Percentiles rank a stretch among this genome's conserved stretches.
phyloP scores from a whole-genome alignment of 495 filamentous ascomycete genomes.

The Hypoxylon fuscum region DNA sequence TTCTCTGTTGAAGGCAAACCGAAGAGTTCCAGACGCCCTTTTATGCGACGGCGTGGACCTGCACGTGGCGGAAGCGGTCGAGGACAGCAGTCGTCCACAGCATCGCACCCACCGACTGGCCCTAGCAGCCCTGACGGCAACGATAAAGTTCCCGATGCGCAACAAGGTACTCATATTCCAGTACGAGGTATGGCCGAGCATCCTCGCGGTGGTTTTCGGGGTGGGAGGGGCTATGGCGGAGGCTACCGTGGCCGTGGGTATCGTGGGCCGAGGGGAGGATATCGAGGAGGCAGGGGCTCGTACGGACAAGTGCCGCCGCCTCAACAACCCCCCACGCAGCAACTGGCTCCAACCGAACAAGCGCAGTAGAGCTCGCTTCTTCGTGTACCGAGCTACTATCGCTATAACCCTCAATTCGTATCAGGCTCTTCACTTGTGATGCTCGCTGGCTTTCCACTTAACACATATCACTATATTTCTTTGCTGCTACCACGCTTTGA shows the following conservation, averaged over 20 bases:
- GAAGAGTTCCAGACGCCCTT: conserved; percentile 43
- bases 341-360: conserved; percentile 27
- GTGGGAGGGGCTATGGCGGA: conserved; percentile 40
- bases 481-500: neutral
- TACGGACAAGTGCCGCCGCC: conserved; percentile 7
- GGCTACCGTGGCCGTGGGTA: conserved; percentile 35
- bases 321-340: conserved; percentile 6
- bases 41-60: conserved; percentile 40
- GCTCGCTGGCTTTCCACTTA: neutral
- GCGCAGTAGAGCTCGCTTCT: conserved; percentile 28
- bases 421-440: neutral
- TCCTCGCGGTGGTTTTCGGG: conserved; percentile 35
- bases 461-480: neutral
- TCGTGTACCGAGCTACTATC: conserved; percentile 4
- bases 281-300: conserved; percentile 35
- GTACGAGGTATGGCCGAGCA: conserved; percentile 2
- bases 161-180: neutral
- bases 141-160: conserved; percentile 1
- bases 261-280: conserved; percentile 33
- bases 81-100: neutral
- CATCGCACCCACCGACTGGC: conserved; percentile 1
- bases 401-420: neutral
- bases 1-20: conserved; percentile 60
- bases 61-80: conserved; percentile 30
- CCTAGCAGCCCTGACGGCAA: conserved; percentile 2